These are phyloP conservation scores for Coemansia sp. DNA, from an alignment of 192 early-diverging fungal genomes.

Conservation along the genomic window DNA sequence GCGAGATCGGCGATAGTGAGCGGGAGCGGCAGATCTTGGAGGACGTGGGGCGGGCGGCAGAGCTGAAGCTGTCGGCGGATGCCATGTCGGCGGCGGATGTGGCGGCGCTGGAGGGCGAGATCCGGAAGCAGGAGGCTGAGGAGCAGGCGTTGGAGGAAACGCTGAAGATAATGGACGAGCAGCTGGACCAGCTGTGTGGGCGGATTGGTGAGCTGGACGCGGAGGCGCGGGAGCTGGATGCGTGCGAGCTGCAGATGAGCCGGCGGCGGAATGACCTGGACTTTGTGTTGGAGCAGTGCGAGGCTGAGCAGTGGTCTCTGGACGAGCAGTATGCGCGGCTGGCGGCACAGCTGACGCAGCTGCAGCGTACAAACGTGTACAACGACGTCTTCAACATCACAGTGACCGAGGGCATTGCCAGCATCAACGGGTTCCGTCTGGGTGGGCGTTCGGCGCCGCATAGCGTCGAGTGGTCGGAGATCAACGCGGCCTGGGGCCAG, in stretches of 20 bases:
- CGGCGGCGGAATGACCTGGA: constrained; percentile 72
- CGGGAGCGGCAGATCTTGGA: constrained; percentile 72
- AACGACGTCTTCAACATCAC: constrained; percentile 91
- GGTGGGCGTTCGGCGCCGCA: constrained; percentile 67
- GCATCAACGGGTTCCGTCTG: constrained; percentile 90
- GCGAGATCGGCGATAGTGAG: constrained; percentile 61
- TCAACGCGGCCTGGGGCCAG: constrained; percentile 96
- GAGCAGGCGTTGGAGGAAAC: constrained; percentile 44
- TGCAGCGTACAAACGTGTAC: constrained; percentile 91
- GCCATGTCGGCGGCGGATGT: constrained; percentile 41
- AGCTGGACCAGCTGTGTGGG: constrained; percentile 27
- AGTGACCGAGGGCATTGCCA: constrained; percentile 79
- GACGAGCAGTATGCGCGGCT: constrained; percentile 74
- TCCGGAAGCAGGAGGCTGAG: constrained; percentile 44
- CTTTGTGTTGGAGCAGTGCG: constrained; percentile 54
- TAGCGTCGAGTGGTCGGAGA: constrained; percentile 90
- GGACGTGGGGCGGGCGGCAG: constrained; percentile 59
- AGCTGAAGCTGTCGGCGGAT: constrained; percentile 17
- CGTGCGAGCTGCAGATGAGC: constrained; percentile 45
- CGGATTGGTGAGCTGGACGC: constrained; percentile 47
- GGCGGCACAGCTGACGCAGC: constrained; percentile 65
- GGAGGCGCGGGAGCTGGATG: constrained; percentile 48
- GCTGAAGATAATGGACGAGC: constrained; percentile 41
- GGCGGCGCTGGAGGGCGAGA: constrained; percentile 51
- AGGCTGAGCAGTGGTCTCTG: constrained; percentile 72